Evolutionary conservation across 768 basidiomycete species (phyloP).

Genomic region (Phylloporus sp.): DNA sequence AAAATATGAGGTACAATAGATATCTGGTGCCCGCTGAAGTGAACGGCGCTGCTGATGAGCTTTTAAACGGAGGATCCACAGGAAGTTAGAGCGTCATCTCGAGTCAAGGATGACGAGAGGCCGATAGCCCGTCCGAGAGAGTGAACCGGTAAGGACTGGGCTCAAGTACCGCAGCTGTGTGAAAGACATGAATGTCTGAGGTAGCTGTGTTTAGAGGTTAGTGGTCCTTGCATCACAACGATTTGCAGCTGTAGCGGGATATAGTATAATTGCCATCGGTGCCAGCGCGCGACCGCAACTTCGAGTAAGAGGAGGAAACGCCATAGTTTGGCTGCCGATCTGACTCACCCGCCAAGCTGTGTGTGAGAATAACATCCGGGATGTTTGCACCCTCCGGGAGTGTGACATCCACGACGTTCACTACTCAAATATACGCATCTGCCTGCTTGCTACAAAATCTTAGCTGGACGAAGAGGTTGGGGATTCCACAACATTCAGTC

Average conservation of each 20-base stretch:
- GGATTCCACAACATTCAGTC: neutral
- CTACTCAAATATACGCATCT: neutral
- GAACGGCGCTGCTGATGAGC: neutral
- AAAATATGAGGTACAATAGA: neutral
- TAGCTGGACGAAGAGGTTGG: neutral
- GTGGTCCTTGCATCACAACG: slow-evolving; percentile 3
- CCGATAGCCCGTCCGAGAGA: slow-evolving; percentile 1
- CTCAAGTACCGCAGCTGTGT: slow-evolving; percentile 20
- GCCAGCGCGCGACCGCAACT: slow-evolving; percentile 13
- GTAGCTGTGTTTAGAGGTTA: slow-evolving; percentile 18
- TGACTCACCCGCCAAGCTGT: slow-evolving; percentile 30
- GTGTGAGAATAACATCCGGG: slow-evolving; percentile 24
- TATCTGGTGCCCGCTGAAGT: slow-evolving; percentile 8
- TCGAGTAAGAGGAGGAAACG: slow-evolving; percentile 19
- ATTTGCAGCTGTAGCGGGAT: slow-evolving; percentile 15
- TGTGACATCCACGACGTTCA: slow-evolving; percentile 1
- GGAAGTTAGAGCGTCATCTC: slow-evolving; percentile 21
- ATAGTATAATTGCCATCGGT: slow-evolving; percentile 20
- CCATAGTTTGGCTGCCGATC: slow-evolving; percentile 25
- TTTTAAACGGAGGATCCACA: slow-evolving; percentile 27
- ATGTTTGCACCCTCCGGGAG: slow-evolving; percentile 8
- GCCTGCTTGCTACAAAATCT: neutral
- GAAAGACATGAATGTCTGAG: slow-evolving; percentile 1
- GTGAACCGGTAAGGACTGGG: slow-evolving; percentile 6
- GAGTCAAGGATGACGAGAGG: slow-evolving; percentile 25